These are phyloP conservation scores for Erysimum cheiri DNA, from an alignment of 441 rosid genomes.

Conservation along the genomic window DNA sequence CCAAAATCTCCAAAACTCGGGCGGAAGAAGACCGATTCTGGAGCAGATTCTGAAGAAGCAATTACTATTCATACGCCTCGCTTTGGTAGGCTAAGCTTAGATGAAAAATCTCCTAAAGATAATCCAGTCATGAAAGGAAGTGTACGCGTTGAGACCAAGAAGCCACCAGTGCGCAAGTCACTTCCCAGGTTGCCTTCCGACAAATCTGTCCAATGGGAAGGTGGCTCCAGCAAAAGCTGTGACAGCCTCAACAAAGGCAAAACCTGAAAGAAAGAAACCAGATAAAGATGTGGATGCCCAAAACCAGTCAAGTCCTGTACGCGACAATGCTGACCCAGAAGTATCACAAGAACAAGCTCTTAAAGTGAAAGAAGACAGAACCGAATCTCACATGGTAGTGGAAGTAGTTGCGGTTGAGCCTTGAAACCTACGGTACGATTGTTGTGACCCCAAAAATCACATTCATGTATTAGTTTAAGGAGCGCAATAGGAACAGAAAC, in stretches of 20 bases:
- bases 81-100: slow-evolving; percentile 67
- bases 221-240: slow-evolving; percentile 36
- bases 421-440: slow-evolving; percentile 20
- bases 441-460: slow-evolving; percentile 7
- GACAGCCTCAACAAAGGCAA: slow-evolving; percentile 40
- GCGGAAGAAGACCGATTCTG: slow-evolving; percentile 67
- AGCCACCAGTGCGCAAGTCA: slow-evolving; percentile 76
- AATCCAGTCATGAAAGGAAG: slow-evolving; percentile 50
- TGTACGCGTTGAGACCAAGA: slow-evolving; percentile 40
- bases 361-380: slow-evolving; percentile 34
- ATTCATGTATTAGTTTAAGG: slow-evolving; percentile 31
- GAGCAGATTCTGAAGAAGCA: slow-evolving; percentile 49
- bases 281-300: slow-evolving; percentile 41
- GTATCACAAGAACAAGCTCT: slow-evolving; percentile 25
- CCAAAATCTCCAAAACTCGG: slow-evolving; percentile 99
- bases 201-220: slow-evolving; percentile 46
- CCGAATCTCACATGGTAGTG: neutral
- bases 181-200: slow-evolving; percentile 90
- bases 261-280: slow-evolving; percentile 45
- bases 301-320: slow-evolving; percentile 14
- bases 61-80: slow-evolving; percentile 38
- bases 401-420: slow-evolving; percentile 34
- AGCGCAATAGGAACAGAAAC: slow-evolving; percentile 18
- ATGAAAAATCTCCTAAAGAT: slow-evolving; percentile 54
- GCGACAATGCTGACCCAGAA: slow-evolving; percentile 25